A percentile compares a stretch with the other conserved stretches of the same genome.
These are phyloP conservation scores for Apiotrichum laibachii DNA, from an alignment of 1,284 basidiomycete genomes.

Conservation along the genomic window DNA sequence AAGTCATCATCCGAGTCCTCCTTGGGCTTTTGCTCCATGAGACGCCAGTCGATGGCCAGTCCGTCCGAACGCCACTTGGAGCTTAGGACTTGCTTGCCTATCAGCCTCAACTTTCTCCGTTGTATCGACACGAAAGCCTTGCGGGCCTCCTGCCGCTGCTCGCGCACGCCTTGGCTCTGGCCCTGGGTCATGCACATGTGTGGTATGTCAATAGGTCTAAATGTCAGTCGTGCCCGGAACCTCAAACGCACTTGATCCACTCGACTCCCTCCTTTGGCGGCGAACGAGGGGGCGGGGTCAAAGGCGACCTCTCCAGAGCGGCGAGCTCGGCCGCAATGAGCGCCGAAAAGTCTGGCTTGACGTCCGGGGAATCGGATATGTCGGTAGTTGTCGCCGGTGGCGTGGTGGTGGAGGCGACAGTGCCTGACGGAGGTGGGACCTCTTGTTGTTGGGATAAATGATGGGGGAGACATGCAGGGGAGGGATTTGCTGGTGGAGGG, in stretches of 20 bases:
- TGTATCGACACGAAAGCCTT: neutral
- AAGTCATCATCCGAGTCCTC: slow-evolving; percentile 4
- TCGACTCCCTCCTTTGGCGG: slow-evolving; percentile 1
- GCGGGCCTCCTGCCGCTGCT: neutral
- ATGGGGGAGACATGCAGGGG: too few species aligned
- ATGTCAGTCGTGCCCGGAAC: neutral
- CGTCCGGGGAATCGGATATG: neutral
- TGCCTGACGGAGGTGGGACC: neutral
- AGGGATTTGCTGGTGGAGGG: too few species aligned
- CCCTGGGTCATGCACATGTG: neutral
- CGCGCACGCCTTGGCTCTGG: neutral
- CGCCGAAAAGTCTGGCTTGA: slow-evolving; percentile 1
- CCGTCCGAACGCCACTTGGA: slow-evolving; percentile 13
- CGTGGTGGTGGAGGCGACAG: neutral
- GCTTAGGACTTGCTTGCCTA: neutral
- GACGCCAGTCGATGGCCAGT: slow-evolving; percentile 8
- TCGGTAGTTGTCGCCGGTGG: too few species aligned
- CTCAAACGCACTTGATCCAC: slow-evolving; percentile 1
- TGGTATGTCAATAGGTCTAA: slow-evolving; percentile 2
- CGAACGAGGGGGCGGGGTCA: neutral
- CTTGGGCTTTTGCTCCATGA: neutral
- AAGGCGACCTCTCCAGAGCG: neutral
- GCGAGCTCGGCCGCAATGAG: neutral
- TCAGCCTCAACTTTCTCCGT: neutral
- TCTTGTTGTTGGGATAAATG: too few species aligned